phyloP scores from a whole-genome alignment of 2,329 filamentous ascomycete genomes.

The Pleurostoma richardsiae region DNA sequence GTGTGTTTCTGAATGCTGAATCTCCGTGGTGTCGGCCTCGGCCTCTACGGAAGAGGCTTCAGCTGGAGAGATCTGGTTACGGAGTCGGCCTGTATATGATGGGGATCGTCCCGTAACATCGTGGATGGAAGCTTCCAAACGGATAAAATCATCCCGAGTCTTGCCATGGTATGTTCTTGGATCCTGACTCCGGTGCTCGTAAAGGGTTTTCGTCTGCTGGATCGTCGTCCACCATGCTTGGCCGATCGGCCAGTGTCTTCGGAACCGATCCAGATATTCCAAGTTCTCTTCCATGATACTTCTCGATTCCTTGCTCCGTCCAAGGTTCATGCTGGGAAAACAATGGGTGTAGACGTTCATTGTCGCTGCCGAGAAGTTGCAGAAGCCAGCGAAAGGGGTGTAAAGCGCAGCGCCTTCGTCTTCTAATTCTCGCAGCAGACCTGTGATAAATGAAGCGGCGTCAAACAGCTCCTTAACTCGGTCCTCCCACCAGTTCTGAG shows the following conservation, averaged over 20 bases:
- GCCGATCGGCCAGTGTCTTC: conserved; percentile 5
- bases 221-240: conserved; percentile 9
- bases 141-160: conserved; percentile 7
- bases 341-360: conserved; percentile 32
- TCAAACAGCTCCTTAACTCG: conserved; percentile 28
- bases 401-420: conserved; percentile 28
- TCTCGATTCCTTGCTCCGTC: conserved; percentile 14
- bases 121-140: conserved; percentile 9
- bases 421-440: conserved; percentile 27
- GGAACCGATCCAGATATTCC: conserved; percentile 3
- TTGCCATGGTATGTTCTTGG: conserved; percentile 1
- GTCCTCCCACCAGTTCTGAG: conserved; percentile 32
- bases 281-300: conserved; percentile 1
- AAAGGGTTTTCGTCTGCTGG: conserved; percentile 3
- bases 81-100: neutral
- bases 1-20: neutral
- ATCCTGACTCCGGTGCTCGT: conserved; percentile 1
- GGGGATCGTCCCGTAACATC: conserved; percentile 1
- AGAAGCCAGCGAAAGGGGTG: conserved; percentile 39
- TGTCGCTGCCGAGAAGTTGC: conserved; percentile 36
- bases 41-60: neutral
- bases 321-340: conserved; percentile 35
- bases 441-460: conserved; percentile 27
- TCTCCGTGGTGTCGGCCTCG: neutral
- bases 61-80: neutral